phyloP scores from a whole-genome alignment of 176 grass and related monocot genomes.

The Oryza australiensis region DNA sequence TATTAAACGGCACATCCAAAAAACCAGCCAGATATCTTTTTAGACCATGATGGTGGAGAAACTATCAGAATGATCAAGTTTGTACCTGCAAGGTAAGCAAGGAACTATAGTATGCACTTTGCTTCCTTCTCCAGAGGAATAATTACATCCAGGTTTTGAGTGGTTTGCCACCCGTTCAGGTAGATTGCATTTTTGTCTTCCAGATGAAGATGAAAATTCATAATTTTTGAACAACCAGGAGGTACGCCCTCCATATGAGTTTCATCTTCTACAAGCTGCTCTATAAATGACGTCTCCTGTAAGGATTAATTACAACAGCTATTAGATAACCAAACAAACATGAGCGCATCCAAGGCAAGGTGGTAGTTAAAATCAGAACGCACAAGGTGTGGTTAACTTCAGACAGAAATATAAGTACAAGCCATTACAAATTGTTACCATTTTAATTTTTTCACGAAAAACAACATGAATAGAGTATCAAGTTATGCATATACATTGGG shows the following conservation, averaged over 20 bases:
- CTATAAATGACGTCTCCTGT: conserved; percentile 65
- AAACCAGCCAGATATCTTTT: not conserved
- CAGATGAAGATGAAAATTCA: conserved; percentile 61
- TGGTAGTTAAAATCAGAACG: not conserved
- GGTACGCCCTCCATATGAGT: conserved; percentile 67
- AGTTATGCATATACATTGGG: not conserved
- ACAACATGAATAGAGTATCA: not conserved
- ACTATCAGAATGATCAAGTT: not conserved
- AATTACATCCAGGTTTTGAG: conserved; percentile 46
- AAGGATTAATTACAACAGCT: conserved; percentile 33
- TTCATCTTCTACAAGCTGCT: conserved; percentile 72
- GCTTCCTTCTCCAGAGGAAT: conserved; percentile 12
- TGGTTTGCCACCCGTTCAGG: conserved; percentile 49
- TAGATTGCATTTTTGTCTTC: conserved; percentile 46
- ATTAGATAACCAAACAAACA: not conserved
- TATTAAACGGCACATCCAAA: not conserved
- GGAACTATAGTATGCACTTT: not conserved
- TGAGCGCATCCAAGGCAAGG: not conserved
- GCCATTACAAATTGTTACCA: not conserved
- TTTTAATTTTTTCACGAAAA: not conserved
- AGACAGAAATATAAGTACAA: not conserved
- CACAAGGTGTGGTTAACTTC: not conserved
- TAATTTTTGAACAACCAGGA: conserved; percentile 56
- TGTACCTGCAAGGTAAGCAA: conserved; percentile 16
- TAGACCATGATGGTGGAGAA: not conserved